Evolutionary conservation across 495 filamentous ascomycete genomes (phyloP), one percentile per base, ranked within the genome.

Genomic region (Beverwykella pulmonaria): DNA sequence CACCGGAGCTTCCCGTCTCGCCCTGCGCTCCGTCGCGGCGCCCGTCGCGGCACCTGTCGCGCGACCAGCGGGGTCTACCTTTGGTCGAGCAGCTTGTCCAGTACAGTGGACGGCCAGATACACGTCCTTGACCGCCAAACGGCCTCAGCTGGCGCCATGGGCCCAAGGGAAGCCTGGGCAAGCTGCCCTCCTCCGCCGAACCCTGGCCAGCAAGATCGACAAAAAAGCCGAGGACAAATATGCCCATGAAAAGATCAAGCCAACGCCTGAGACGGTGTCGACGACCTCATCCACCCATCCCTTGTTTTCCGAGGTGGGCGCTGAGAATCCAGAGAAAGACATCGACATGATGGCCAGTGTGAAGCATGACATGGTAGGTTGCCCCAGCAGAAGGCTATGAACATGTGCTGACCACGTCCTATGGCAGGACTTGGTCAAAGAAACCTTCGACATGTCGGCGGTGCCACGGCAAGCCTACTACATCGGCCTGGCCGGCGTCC

Each of bases 401-500:
- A 14, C 39, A 65, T 25, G 32, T 2, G 36, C 62, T 58, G 41
- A 65, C 25, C n/a, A 29, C n/a, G 27, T 49, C 19, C 20, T 9
- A 26, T 20, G 29, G 20, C 22, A 97, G 93, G 79, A 86, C 81
- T 87, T 84, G 1, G 86, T 98, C 78, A 88, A 88, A 72, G 90
- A 94, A n/a, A 94, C 93, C 12, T 96, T 98, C 78, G 85, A 84
- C 53, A 79, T 98, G 26, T 71, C 78, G 26, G 82, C 81, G 2
- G 93, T 98, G 23, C 94, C 94, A 32, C 85, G 82, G 75, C 88
- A 97, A 73, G 86, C 92, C 46, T 87, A 91, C 60, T 82, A 82
- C 71, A 83, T 98, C 64, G 95, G 94, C 52, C 83, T 95, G 71
- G 92, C 92, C 14, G 94, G 94, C 75, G 89, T 96, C 2, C 65